Evolutionary conservation across 768 basidiomycete genomes (phyloP).

Genomic region (Psilocybe tampanensis): DNA sequence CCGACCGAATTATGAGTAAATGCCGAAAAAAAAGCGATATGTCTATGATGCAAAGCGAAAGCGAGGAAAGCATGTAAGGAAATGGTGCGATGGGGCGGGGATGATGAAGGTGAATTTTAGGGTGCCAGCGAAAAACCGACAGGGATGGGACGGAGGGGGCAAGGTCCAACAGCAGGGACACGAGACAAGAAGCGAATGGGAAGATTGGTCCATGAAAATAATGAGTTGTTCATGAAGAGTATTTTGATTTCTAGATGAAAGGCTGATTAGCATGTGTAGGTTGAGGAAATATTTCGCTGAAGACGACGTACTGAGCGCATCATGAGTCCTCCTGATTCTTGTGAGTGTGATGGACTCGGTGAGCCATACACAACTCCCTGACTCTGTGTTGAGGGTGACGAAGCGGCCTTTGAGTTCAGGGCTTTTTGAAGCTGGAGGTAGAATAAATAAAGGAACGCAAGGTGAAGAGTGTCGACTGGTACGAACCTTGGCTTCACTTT

Average conservation of each 20-base stretch:
- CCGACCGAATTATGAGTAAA: constrained; percentile 25
- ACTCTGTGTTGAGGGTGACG: constrained; percentile 35
- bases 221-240: constrained; percentile 24
- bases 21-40: constrained; percentile 10
- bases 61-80: constrained; percentile 21
- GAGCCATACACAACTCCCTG: constrained; percentile 30
- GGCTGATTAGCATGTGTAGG: background rate
- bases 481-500: constrained; percentile 77
- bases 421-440: constrained; percentile 58
- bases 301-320: constrained; percentile 47
- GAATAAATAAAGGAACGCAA: background rate
- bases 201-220: background rate
- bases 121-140: background rate
- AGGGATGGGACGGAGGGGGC: background rate
- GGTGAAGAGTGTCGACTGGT: background rate
- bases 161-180: background rate
- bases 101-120: constrained; percentile 2
- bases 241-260: constrained; percentile 27
- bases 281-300: background rate
- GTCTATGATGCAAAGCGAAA: constrained; percentile 25
- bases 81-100: background rate
- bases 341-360: constrained; percentile 33
- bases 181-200: background rate
- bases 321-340: constrained; percentile 55
- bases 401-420: constrained; percentile 56